phyloP scores from a whole-genome alignment of 495 filamentous ascomycete genomes.

The Aspergillus sclerotiicarbonarius region DNA sequence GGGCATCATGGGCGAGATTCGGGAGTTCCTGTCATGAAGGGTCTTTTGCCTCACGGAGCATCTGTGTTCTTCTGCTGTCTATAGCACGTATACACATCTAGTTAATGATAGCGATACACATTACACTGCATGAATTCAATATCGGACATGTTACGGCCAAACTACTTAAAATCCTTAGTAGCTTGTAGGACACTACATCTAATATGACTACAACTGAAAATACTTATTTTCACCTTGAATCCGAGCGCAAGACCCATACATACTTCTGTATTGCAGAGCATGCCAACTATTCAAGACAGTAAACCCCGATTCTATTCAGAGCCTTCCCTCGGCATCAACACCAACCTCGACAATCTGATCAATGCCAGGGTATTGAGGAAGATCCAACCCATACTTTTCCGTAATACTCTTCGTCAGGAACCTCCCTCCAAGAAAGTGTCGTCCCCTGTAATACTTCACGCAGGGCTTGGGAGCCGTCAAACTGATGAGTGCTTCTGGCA shows the following conservation, averaged over 20 bases:
- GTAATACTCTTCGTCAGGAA: slow-evolving; percentile 79
- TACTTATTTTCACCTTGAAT: too few species aligned
- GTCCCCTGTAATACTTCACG: slow-evolving; percentile 74
- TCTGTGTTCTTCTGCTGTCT: neutral
- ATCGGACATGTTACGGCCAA: neutral
- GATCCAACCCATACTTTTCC: slow-evolving; percentile 80
- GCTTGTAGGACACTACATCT: too few species aligned
- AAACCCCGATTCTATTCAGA: slow-evolving; percentile 32
- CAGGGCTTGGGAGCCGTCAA: slow-evolving; percentile 95
- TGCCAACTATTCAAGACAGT: too few species aligned
- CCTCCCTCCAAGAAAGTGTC: slow-evolving; percentile 88
- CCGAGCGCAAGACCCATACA: too few species aligned
- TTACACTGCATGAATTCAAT: slow-evolving; percentile 6
- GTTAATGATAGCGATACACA: slow-evolving; percentile 15
- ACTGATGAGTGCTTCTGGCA: slow-evolving; percentile 76
- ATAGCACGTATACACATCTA: slow-evolving; percentile 10
- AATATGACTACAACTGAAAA: too few species aligned
- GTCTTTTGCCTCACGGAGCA: neutral
- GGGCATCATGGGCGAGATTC: slow-evolving; percentile 48
- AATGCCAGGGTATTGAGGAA: slow-evolving; percentile 80
- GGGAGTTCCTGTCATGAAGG: slow-evolving; percentile 26
- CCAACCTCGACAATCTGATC: slow-evolving; percentile 85
- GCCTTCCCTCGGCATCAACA: slow-evolving; percentile 53
- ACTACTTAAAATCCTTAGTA: too few species aligned
- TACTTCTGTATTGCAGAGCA: too few species aligned